phyloP scores from a whole-genome alignment of 129 eudicot genomes.

The Arctium minus region DNA sequence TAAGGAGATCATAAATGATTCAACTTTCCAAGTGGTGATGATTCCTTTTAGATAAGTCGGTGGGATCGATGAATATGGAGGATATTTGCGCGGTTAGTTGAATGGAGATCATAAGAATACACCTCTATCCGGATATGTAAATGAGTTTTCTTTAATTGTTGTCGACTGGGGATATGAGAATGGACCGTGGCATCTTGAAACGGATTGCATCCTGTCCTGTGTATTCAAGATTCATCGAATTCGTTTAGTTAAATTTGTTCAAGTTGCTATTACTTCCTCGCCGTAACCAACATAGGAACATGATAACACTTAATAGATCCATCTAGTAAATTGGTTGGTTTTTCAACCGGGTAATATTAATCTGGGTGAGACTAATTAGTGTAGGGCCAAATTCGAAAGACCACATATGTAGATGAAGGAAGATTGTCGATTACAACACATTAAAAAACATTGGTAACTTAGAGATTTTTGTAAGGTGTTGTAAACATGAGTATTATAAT shows the following conservation, averaged over 20 bases:
- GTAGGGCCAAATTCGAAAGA: too few species aligned
- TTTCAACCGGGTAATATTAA: too few species aligned
- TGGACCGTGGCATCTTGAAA: constrained; percentile 1
- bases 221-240: background rate
- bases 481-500: background rate
- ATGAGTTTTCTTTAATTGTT: constrained; percentile 2
- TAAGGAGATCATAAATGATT: constrained; percentile 1
- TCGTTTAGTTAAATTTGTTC: background rate
- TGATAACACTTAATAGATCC: too few species aligned
- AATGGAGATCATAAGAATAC: constrained; percentile 10
- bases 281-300: too few species aligned
- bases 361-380: too few species aligned
- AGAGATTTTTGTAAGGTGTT: too few species aligned
- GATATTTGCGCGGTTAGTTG: constrained; percentile 9
- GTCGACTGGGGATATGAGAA: background rate
- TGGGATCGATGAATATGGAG: constrained; percentile 15
- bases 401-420: too few species aligned
- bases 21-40: constrained; percentile 25
- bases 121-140: background rate
- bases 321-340: too few species aligned
- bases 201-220: background rate
- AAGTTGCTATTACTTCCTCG: background rate
- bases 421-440: too few species aligned
- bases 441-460: too few species aligned
- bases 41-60: constrained; percentile 35